A percentile compares a stretch with the other conserved stretches of the same genome.
Evolutionary conservation across 139 green algal species (phyloP).

Genomic region (Coelastrella sp.): DNA sequence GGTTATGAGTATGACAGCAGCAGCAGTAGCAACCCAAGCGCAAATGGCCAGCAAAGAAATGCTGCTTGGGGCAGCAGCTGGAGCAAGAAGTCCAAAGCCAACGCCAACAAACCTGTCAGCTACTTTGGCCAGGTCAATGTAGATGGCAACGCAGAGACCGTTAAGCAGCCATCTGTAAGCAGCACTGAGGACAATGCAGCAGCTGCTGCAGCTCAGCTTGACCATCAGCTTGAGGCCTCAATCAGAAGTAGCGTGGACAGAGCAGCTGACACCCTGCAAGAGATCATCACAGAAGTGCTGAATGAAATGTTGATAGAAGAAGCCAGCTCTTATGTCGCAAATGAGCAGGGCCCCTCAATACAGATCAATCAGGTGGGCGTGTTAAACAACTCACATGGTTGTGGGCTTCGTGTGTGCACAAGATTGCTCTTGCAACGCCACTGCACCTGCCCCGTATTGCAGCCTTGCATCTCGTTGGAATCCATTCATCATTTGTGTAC

Average conservation of each 20-base stretch:
- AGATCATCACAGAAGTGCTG: conserved; percentile 66
- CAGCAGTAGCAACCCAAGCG: background rate
- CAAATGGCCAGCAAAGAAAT: background rate
- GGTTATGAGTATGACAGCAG: background rate
- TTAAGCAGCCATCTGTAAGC: background rate
- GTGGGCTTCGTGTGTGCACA: background rate
- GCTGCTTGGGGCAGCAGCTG: conserved; percentile 23
- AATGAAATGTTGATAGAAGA: conserved; percentile 62
- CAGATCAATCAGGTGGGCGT: background rate
- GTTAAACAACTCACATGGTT: background rate
- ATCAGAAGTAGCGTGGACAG: conserved; percentile 50
- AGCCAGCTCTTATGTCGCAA: conserved; percentile 52
- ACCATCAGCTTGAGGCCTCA: conserved; percentile 11
- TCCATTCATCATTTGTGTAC: background rate
- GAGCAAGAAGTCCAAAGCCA: background rate
- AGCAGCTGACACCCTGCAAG: conserved; percentile 56
- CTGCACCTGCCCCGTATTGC: background rate
- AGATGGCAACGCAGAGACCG: background rate
- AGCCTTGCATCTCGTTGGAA: background rate
- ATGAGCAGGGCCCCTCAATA: background rate
- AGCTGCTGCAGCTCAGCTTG: background rate
- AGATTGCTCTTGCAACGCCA: background rate
- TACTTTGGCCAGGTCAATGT: background rate
- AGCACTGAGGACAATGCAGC: background rate
- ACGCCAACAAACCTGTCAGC: conserved; percentile 8